Percentiles rank a stretch among this genome's conserved stretches.
phyloP scores from a whole-genome alignment of 2,329 filamentous ascomycete species.

The Setomelanomma holmii region DNA sequence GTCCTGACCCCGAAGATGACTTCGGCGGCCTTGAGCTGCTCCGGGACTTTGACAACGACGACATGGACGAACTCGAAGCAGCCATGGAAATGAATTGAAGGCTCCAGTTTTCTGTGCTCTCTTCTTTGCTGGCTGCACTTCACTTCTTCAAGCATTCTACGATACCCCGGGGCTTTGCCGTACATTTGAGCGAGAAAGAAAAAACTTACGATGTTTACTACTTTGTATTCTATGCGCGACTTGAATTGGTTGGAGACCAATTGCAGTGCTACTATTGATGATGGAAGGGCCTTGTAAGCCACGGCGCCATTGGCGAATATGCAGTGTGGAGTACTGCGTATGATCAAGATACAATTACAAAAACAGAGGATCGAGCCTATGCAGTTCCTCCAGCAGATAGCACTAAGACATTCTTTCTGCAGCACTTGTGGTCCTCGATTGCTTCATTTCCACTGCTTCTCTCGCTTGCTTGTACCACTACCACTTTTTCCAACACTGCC shows the following conservation, averaged over 20 bases:
- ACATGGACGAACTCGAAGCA: conserved; percentile 19
- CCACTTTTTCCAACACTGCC: not conserved
- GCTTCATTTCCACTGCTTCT: too few relatives aligned
- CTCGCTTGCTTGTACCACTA: too few relatives aligned
- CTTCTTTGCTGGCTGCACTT: not conserved
- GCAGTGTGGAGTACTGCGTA: not conserved
- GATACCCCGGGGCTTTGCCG: conserved; percentile 20
- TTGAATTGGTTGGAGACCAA: not conserved
- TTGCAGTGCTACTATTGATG: not conserved
- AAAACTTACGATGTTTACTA: conserved; percentile 8
- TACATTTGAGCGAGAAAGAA: conserved; percentile 3
- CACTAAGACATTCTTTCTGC: too few relatives aligned
- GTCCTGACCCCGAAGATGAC: conserved; percentile 22
- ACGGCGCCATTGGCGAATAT: not conserved
- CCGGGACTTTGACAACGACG: conserved; percentile 37
- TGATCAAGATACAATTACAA: not conserved
- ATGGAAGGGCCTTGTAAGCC: not conserved
- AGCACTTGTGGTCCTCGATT: too few relatives aligned
- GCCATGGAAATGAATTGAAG: conserved; percentile 5
- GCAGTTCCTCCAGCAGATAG: too few relatives aligned
- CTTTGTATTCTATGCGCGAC: not conserved
- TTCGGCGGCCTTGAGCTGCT: conserved; percentile 44
- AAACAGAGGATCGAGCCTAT: not conserved
- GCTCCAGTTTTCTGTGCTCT: not conserved
- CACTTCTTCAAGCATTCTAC: conserved; percentile 10